Base-by-base conservation (phyloP, 306 rosid genomes). In the Rosa persica region DNA sequence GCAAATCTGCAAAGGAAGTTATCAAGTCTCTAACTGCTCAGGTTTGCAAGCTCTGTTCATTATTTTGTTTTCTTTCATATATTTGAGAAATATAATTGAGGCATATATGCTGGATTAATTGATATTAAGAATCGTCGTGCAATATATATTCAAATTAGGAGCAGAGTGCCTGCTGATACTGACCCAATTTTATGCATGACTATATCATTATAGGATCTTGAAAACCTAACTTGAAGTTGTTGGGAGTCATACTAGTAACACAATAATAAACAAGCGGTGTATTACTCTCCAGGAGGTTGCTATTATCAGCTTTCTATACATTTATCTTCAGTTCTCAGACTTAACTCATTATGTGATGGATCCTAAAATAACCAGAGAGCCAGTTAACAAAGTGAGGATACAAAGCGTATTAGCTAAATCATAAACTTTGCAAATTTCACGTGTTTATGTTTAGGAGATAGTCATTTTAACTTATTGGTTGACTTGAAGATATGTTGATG, bases 1-100 rank as follows among this genome's bases (percentile, higher is more conserved):
- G 93, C 88, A 88, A 89, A 87, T 91, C 99, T 80, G 97, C 94
- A 6, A 95, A 95, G 86, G 98, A 89, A 83, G 93, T 90, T 82
- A 93, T 92, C 73, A 91, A 89, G 87, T 95, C 94, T 75, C 84
- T 95, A 72, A 88, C 96, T 72, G 78, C 88, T 80, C 99, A 95
- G 98, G 99, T 95, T 51, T 79, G 78, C 87, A 71, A 76, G 5
- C 67, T 73, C 27, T 48, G 23, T 5, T 49, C 78, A 30, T 13
- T 27, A 19, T 76, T 74, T 70, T 75, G 38, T 62, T 72, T 57
- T 64, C 10, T 64, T 60, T 79, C 34, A 15, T 64, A 58, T 46
- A 46, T 79, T 55, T 71, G 34, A 74, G 77, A 65, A 34, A 27
- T 74, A 22, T 16, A 39, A 22, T 1, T 57, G 60, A 55, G 42